phyloP scores from a whole-genome alignment of 2,329 filamentous ascomycete genomes.

The Pseudogymnoascus sp. region DNA sequence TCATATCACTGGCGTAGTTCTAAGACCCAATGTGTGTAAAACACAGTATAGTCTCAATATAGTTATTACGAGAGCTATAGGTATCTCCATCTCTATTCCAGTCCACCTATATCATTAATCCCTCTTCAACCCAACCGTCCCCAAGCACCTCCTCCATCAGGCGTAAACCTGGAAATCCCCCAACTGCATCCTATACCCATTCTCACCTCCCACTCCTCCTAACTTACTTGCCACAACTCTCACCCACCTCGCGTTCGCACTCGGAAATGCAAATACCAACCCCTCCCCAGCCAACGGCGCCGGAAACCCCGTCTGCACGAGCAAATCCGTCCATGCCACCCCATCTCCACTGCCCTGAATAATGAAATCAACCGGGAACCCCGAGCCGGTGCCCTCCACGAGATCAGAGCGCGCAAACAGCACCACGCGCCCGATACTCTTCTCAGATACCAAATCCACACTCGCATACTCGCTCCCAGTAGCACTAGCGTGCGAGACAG shows the following conservation, averaged over 20 bases:
- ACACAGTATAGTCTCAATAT: neutral
- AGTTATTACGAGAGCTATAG: neutral
- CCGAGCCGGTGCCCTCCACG: conserved; percentile 12
- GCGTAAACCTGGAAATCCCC: conserved; percentile 15
- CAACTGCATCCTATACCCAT: conserved; percentile 16
- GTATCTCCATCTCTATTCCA: neutral
- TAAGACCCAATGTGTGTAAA: neutral
- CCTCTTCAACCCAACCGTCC: no score
- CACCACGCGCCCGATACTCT: conserved; percentile 15
- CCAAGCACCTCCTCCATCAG: neutral
- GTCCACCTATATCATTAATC: neutral
- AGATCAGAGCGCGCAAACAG: conserved; percentile 16
- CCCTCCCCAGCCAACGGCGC: conserved; percentile 14
- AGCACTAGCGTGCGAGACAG: conserved; percentile 9
- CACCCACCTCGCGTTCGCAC: conserved; percentile 11
- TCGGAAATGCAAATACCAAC: conserved; percentile 14
- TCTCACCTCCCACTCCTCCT: conserved; percentile 10
- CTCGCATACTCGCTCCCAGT: conserved; percentile 13
- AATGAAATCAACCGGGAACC: conserved; percentile 15
- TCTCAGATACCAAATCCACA: conserved; percentile 11
- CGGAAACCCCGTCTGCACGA: conserved; percentile 12
- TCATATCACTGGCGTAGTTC: neutral
- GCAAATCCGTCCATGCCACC: conserved; percentile 11
- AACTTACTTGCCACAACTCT: conserved; percentile 14
- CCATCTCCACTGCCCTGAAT: conserved; percentile 15